Base-by-base conservation (phyloP, 345 rosid genomes). In the Hibiscus mutabilis region DNA sequence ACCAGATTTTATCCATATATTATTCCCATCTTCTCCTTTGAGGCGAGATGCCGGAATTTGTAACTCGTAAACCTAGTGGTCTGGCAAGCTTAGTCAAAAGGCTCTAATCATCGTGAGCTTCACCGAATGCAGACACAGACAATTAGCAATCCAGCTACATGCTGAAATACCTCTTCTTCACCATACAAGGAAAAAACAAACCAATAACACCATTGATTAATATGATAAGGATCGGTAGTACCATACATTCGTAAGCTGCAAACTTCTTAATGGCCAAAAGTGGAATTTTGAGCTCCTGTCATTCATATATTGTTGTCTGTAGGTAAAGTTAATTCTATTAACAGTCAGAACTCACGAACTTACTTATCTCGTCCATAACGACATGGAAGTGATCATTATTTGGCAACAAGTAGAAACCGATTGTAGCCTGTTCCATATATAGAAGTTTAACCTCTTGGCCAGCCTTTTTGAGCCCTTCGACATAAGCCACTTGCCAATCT, bases 391-490 rank as follows among this genome's bases (percentile, higher is more conserved):
- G 87, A 35, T 70, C 81, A 58, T 86, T 93, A 76, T 91, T 93
- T 6, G 97, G 96, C 78, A 93, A 74, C 66, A 91, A 80, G 81
- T 89, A 93, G 82, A 93, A 93, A 16, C 98, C 97, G n/a, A 91
- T 71, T 0, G 97, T 93, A 49, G 97, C 98, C 67, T 83, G 82
- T 65, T 88, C 92, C 77, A 87, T 68, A 73, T 84, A 88, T 67
- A 88, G 65, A 33, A 87, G 90, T 75, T 85, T 87, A 76, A 87
- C 96, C 57, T 86, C 77, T 74, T 91, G 89, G 33, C 90, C 94
- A 2, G 90, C 87, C 73, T 77, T 85, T 81, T 84, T 78, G 0
- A 93, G 94, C 21, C 96, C 97, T 71, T 89, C 82, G 6, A 73
- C 87, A 29, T 89, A 93, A 21, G 87, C 84, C 73, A 91, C 49